These are phyloP conservation scores for Iberis pinnata DNA, from an alignment of 345 rosid species.

Conservation along the genomic window DNA sequence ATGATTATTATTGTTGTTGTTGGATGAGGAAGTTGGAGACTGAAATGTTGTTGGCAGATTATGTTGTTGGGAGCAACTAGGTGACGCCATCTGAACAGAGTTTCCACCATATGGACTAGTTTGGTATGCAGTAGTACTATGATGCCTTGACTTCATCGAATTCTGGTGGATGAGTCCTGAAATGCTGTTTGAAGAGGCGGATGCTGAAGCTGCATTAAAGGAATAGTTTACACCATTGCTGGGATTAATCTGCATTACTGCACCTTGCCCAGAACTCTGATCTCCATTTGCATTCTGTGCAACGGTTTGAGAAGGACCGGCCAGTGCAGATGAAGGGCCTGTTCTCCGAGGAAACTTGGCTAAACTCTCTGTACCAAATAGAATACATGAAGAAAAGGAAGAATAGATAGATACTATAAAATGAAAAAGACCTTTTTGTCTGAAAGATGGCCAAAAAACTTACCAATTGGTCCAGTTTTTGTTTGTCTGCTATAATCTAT, in stretches of 20 bases:
- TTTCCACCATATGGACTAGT: conserved; percentile 75
- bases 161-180: conserved; percentile 90
- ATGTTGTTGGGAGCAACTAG: conserved; percentile 60
- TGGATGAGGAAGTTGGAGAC: conserved; percentile 58
- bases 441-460: conserved; percentile 16
- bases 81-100: conserved; percentile 67
- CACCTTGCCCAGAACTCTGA: conserved; percentile 45
- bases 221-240: conserved; percentile 58
- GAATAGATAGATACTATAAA: too few relatives aligned
- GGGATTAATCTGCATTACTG: conserved; percentile 42
- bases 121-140: conserved; percentile 55
- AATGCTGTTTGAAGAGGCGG: conserved; percentile 63
- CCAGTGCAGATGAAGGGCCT: conserved; percentile 44
- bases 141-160: conserved; percentile 79
- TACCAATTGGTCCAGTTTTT: conserved; percentile 95
- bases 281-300: conserved; percentile 44
- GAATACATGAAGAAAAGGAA: neutral
- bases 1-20: conserved; percentile 38
- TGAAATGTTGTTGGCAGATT: conserved; percentile 58
- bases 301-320: conserved; percentile 37
- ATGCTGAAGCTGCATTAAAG: conserved; percentile 45
- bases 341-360: conserved; percentile 86
- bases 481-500: conserved; percentile 96
- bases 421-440: too few relatives aligned
- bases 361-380: conserved; percentile 68